phyloP scores from a whole-genome alignment of 768 basidiomycete genomes.

The Porpolomopsis calyptriformis region DNA sequence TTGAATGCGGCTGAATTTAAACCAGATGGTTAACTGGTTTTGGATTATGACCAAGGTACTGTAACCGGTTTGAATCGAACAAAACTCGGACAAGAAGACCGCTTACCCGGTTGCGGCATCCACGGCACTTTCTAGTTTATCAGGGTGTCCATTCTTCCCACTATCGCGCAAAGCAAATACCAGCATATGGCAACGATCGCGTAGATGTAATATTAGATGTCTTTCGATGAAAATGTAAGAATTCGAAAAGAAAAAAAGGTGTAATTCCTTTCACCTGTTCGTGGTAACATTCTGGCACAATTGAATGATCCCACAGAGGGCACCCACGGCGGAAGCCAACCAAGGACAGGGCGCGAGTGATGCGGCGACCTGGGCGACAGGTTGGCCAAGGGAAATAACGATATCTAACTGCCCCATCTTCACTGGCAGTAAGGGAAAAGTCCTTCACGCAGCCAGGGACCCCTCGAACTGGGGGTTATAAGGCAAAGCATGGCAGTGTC shows the following conservation, averaged over 20 bases:
- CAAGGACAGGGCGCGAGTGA: conserved; percentile 40
- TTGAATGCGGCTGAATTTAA: conserved; percentile 26
- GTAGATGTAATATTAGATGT: conserved; percentile 6
- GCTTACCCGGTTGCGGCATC: conserved; percentile 26
- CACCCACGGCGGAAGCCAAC: conserved; percentile 31
- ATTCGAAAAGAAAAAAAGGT: background rate
- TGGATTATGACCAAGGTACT: conserved; percentile 28
- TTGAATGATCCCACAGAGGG: conserved; percentile 33
- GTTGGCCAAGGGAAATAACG: conserved; percentile 19
- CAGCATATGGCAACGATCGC: conserved; percentile 10
- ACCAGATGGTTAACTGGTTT: conserved; percentile 35
- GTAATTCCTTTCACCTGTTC: conserved; percentile 31
- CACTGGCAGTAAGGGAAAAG: background rate
- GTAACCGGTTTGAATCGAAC: background rate
- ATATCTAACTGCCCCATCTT: background rate
- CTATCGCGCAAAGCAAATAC: conserved; percentile 4
- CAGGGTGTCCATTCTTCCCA: conserved; percentile 25
- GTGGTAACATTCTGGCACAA: conserved; percentile 36
- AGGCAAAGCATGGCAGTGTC: background rate
- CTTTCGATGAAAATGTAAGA: conserved; percentile 3
- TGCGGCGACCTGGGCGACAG: conserved; percentile 35
- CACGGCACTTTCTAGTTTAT: conserved; percentile 23
- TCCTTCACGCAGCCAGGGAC: background rate
- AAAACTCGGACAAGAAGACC: conserved; percentile 15
- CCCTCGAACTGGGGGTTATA: background rate